Evolutionary conservation across 164 flowering plant species (phyloP).

Genomic region (Nymphaea colorata): DNA sequence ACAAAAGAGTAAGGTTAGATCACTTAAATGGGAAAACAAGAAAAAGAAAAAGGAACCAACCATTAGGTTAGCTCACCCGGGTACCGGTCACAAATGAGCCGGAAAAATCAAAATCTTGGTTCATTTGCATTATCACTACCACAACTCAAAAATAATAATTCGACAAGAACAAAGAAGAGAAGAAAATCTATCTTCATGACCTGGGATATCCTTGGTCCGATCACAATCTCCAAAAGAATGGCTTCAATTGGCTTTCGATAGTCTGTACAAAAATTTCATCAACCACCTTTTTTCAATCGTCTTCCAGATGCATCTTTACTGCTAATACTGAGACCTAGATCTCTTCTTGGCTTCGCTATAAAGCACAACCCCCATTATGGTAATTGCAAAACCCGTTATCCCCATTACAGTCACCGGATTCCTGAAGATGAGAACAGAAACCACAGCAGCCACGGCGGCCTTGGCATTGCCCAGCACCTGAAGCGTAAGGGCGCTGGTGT

Average conservation of each 20-base stretch:
- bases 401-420: constrained; percentile 97
- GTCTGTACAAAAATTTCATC: too few species aligned
- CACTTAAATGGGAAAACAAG: neutral
- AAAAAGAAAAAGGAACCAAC: neutral
- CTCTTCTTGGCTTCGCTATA: constrained; percentile 95
- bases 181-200: neutral
- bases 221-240: neutral
- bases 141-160: too few species aligned
- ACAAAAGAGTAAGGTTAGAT: neutral
- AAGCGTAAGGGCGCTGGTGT: constrained; percentile 84
- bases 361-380: constrained; percentile 86
- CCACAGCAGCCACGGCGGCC: constrained; percentile 91
- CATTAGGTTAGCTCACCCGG: neutral
- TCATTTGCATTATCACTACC: too few species aligned
- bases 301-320: too few species aligned
- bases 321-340: constrained; percentile 23
- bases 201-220: neutral
- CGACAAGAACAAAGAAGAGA: neutral
- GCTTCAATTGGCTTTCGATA: neutral
- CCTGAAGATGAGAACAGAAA: constrained; percentile 81
- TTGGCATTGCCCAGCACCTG: constrained; percentile 95
- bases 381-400: constrained; percentile 77
- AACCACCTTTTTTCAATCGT: too few species aligned
- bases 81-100: neutral
- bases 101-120: neutral